Evolutionary conservation across 2,329 filamentous ascomycete species (phyloP).

Genomic region (Fusarium ramigenum): DNA sequence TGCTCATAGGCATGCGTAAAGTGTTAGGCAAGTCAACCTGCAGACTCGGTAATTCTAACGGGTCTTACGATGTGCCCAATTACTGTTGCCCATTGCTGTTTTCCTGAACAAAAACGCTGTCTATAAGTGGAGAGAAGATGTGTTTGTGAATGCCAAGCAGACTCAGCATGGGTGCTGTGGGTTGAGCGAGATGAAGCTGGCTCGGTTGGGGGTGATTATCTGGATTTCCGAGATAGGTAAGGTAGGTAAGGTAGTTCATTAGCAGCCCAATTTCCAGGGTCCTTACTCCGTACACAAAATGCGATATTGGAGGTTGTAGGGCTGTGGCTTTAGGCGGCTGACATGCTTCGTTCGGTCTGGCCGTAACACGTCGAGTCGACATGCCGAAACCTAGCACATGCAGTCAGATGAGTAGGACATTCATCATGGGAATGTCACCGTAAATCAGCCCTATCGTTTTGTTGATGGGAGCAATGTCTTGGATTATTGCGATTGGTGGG

Average conservation of each 20-base stretch:
- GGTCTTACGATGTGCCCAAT: not conserved
- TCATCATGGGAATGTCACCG: not conserved
- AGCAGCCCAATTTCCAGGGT: slow-evolving; percentile 10
- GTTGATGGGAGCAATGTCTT: not conserved
- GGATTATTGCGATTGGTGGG: slow-evolving; percentile 1
- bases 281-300: not conserved
- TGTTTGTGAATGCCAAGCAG: slow-evolving; percentile 16
- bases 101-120: not conserved
- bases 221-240: not conserved
- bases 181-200: slow-evolving; percentile 24
- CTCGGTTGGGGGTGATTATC: not conserved
- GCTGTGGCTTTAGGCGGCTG: slow-evolving; percentile 33
- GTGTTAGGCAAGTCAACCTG: not conserved
- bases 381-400: slow-evolving; percentile 8
- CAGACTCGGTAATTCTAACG: not conserved
- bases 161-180: slow-evolving; percentile 1
- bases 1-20: not conserved
- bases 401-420: slow-evolving; percentile 35
- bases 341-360: slow-evolving; percentile 35
- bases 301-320: slow-evolving; percentile 1
- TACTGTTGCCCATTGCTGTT: not conserved
- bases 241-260: not conserved
- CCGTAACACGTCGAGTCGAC: slow-evolving; percentile 16
- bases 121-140: slow-evolving; percentile 8
- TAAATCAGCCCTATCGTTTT: slow-evolving; percentile 8